Base-by-base conservation (phyloP, 2,329 filamentous ascomycete genomes). In the Akanthomyces dipterigenus region DNA sequence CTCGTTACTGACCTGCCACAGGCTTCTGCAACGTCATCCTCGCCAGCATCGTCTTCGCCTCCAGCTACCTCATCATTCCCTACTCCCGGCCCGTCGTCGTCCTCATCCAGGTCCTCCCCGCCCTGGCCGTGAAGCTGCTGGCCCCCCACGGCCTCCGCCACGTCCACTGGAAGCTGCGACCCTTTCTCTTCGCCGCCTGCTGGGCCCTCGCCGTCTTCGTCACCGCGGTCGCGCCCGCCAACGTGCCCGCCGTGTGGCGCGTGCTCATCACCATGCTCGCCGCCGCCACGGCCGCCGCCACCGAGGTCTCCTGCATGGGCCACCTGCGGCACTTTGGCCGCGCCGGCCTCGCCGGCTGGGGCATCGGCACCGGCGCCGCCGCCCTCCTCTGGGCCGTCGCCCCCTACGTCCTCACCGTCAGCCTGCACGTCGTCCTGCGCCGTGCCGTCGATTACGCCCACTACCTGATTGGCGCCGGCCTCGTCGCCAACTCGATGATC, bases 1-100 rank as follows among this genome's bases (percentile, higher is more conserved):
- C 18, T 31, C 6, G 7, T n/a, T 48, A n/a, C n/a, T 8, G 11
- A 9, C 31, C 12, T 6, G 3, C 8, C n/a, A 50, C 55, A 75
- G 73, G 70, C 54, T 63, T 74, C 58, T 65, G 66, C 55, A 74
- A 70, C 55, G 67, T 65, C 9, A 49, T 72, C 40, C 65, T 74
- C 3, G 67, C 71, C 0, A 69, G 67, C 55, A 67, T 73, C 48
- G 67, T 72, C 40, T 69, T 70, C 60, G 68, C 71, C 6, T 67
- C 69, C 55, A 72, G 72, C 61, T 75, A 75, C 49, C 71, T 75
- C 63, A 71, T 73, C 53, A 68, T 74, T 53, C 71, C 72, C 0
- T 74, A 71, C 49, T 67, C 72, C 1, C 67, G 69, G 38, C 68
- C 70, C 55, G 55, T 68, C 50, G 71, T 75, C 54, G 42, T 72